Conservation (phyloP, 2,329 filamentous ascomycete species). For the Stachybotrys chlorohalonatus region DNA sequence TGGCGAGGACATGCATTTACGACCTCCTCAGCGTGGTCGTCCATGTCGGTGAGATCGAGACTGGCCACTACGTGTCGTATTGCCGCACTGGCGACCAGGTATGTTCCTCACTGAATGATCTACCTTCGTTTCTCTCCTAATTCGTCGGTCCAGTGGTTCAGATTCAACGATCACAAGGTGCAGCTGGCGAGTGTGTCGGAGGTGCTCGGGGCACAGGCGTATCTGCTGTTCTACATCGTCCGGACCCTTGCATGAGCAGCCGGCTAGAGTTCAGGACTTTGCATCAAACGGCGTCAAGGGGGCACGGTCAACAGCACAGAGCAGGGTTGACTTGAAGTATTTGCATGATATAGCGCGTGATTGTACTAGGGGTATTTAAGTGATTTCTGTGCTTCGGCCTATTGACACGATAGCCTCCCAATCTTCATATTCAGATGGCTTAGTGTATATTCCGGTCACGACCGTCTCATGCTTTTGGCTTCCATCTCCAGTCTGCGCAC, state of each 20-base stretch:
- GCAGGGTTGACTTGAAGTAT: background rate
- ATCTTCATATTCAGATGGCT: background rate
- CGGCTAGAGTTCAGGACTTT: background rate
- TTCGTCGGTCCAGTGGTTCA: constrained; percentile 62
- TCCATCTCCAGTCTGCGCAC: constrained; percentile 41
- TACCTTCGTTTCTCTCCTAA: constrained; percentile 1
- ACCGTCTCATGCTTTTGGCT: background rate
- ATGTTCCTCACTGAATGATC: constrained; percentile 5
- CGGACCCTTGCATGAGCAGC: constrained; percentile 38
- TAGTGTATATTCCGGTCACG: constrained; percentile 1
- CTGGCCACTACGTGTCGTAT: constrained; percentile 88
- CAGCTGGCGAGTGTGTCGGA: constrained; percentile 75
- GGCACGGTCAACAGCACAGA: background rate
- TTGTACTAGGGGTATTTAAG: background rate
- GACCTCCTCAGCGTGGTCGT: constrained; percentile 86
- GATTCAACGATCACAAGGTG: constrained; percentile 92
- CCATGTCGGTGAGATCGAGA: constrained; percentile 87
- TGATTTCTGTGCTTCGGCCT: background rate
- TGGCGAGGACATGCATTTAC: constrained; percentile 64
- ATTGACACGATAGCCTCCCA: background rate
- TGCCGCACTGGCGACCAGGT: constrained; percentile 67
- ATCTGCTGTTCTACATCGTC: constrained; percentile 81
- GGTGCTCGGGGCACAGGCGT: constrained; percentile 78
- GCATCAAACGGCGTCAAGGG: background rate
- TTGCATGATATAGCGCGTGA: background rate